A percentile compares a stretch with the other conserved stretches of the same genome.
Conservation (phyloP, 1,284 basidiomycete genomes). For the Xerocomus minutiporus region DNA sequence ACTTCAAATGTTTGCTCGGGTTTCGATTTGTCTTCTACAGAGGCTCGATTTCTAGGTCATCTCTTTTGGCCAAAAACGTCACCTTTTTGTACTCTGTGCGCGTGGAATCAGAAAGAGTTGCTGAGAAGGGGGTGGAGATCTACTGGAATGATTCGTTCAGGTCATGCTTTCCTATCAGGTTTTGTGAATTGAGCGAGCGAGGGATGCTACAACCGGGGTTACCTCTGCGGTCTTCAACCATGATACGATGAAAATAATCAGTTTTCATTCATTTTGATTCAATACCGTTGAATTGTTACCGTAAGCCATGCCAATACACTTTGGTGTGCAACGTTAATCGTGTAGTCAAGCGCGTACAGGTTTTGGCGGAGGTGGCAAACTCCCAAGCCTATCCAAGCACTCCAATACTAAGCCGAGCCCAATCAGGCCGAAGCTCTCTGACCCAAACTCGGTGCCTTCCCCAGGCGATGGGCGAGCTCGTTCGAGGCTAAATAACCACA, state of each 20-base stretch:
- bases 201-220: slow-evolving; percentile 2
- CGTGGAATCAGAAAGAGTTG: slow-evolving; percentile 5
- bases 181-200: not conserved
- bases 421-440: slow-evolving; percentile 65
- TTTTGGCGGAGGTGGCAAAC: slow-evolving; percentile 21
- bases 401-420: slow-evolving; percentile 57
- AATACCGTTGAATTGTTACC: slow-evolving; percentile 15
- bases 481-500: slow-evolving; percentile 53
- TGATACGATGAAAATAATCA: slow-evolving; percentile 5
- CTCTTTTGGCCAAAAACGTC: not conserved
- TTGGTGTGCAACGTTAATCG: not conserved
- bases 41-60: not conserved
- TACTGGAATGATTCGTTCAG: slow-evolving; percentile 15
- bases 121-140: not conserved
- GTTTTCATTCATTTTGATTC: not conserved
- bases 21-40: slow-evolving; percentile 8
- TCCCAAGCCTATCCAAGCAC: slow-evolving; percentile 46
- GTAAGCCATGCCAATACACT: slow-evolving; percentile 12
- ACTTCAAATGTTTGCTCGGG: slow-evolving; percentile 25
- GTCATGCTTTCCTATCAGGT: slow-evolving; percentile 13
- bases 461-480: slow-evolving; percentile 18
- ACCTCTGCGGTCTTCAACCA: slow-evolving; percentile 15
- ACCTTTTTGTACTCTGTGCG: slow-evolving; percentile 17
- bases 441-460: slow-evolving; percentile 41
- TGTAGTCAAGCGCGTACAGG: slow-evolving; percentile 5